Evolutionary conservation across 1,284 basidiomycete species (phyloP).

Genomic region (Ganoderma leucocontextum): DNA sequence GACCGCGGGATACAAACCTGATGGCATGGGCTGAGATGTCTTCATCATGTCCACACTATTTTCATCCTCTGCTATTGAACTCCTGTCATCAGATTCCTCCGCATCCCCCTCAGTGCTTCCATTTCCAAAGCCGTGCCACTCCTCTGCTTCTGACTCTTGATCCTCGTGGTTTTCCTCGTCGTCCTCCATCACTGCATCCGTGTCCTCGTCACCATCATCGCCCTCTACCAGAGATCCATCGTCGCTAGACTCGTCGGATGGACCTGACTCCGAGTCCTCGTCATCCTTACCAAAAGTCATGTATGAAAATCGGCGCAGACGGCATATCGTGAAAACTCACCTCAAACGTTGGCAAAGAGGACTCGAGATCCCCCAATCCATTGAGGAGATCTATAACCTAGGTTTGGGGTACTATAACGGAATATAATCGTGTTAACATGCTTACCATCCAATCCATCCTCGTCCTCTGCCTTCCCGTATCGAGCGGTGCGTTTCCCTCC

Average conservation of each 20-base stretch:
- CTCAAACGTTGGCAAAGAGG: slow-evolving; percentile 24
- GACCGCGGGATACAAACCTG: slow-evolving; percentile 6
- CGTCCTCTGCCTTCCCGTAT: slow-evolving; percentile 38
- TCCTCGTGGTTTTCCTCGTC: slow-evolving; percentile 22
- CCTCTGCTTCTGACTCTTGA: slow-evolving; percentile 34
- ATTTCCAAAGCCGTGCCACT: slow-evolving; percentile 39
- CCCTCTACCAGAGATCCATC: slow-evolving; percentile 8
- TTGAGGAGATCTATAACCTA: slow-evolving; percentile 36
- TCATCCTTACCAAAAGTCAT: slow-evolving; percentile 8
- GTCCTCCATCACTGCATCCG: slow-evolving; percentile 21
- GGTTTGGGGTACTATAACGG: neutral
- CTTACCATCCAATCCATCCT: slow-evolving; percentile 43
- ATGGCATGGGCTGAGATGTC: neutral
- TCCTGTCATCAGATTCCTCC: neutral
- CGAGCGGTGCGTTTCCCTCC: slow-evolving; percentile 37
- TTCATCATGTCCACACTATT: neutral
- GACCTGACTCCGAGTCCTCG: slow-evolving; percentile 13
- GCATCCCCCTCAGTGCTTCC: neutral
- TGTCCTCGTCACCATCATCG: slow-evolving; percentile 24
- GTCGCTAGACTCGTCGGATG: neutral
- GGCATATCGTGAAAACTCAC: slow-evolving; percentile 4
- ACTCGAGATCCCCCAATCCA: slow-evolving; percentile 39
- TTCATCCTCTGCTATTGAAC: neutral
- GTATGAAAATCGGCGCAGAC: neutral
- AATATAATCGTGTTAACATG: neutral